phyloP scores from a whole-genome alignment of 2,329 filamentous ascomycete species.

The Polytolypa hystricis region DNA sequence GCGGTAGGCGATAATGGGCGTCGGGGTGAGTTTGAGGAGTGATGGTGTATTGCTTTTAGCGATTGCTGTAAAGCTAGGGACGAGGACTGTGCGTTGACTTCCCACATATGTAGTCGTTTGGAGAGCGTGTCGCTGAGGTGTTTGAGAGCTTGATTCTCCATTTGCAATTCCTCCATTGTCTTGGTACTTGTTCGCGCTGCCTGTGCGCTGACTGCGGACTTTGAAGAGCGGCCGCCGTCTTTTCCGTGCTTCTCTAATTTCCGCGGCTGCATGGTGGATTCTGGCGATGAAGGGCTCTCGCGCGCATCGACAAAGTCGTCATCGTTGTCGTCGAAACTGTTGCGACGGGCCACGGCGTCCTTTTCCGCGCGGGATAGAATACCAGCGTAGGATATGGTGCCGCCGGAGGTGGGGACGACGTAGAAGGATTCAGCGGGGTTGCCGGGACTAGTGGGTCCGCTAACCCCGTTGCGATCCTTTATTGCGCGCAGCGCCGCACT shows the following conservation, averaged over 20 bases:
- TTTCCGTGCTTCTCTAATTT: slow-evolving; percentile 26
- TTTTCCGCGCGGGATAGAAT: slow-evolving; percentile 54
- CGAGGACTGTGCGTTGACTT: slow-evolving; percentile 80
- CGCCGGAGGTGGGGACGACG: slow-evolving; percentile 82
- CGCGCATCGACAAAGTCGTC: slow-evolving; percentile 85
- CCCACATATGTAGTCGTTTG: slow-evolving; percentile 82
- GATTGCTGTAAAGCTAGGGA: slow-evolving; percentile 80
- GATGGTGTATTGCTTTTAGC: slow-evolving; percentile 41
- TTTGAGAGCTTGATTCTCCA: slow-evolving; percentile 80
- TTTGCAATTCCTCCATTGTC: slow-evolving; percentile 73
- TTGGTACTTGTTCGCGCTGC: slow-evolving; percentile 40
- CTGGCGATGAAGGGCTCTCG: slow-evolving; percentile 49
- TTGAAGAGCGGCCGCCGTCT: slow-evolving; percentile 29
- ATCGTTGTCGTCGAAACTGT: slow-evolving; percentile 53
- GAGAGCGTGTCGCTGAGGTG: slow-evolving; percentile 76
- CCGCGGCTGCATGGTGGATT: slow-evolving; percentile 33
- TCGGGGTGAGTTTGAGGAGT: slow-evolving; percentile 22
- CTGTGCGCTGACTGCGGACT: slow-evolving; percentile 11
- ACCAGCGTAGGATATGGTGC: slow-evolving; percentile 84
- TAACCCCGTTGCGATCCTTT: slow-evolving; percentile 52
- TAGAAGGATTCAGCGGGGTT: slow-evolving; percentile 69
- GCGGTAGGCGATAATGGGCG: slow-evolving; percentile 18
- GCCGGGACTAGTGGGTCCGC: slow-evolving; percentile 36
- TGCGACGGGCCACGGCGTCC: slow-evolving; percentile 29
- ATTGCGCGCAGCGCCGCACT: slow-evolving; percentile 73